Evolutionary conservation across 805 yeast genomes (phyloP).

Genomic region (Metschnikowia colocasiae): DNA sequence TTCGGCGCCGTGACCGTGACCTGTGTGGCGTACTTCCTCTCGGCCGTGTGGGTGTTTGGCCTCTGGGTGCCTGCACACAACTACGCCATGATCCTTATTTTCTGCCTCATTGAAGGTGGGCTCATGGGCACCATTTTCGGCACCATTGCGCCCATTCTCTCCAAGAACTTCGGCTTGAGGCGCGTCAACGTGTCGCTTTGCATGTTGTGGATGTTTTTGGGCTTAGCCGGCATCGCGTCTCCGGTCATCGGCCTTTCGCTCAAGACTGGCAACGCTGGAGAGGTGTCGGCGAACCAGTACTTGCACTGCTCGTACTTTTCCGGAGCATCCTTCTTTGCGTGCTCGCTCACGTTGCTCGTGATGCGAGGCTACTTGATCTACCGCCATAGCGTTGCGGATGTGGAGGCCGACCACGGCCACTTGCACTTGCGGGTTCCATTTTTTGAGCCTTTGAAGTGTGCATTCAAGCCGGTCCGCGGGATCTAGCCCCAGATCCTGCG

Average conservation of each 20-base stretch:
- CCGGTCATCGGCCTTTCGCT: conserved; percentile 59
- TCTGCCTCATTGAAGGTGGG: conserved; percentile 51
- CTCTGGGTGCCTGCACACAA: conserved; percentile 46
- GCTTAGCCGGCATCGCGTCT: conserved; percentile 49
- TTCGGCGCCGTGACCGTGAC: conserved; percentile 51
- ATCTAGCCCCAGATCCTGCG: background rate
- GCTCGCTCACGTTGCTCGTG: conserved; percentile 39
- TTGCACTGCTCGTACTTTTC: conserved; percentile 53
- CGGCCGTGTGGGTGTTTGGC: conserved; percentile 30
- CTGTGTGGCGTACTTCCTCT: conserved; percentile 21
- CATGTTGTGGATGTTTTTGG: conserved; percentile 52
- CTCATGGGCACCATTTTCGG: conserved; percentile 63
- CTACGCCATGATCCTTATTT: conserved; percentile 50
- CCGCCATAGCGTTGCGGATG: conserved; percentile 33
- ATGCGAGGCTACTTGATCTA: conserved; percentile 55
- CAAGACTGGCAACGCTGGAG: conserved; percentile 27
- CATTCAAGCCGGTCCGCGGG: conserved; percentile 5
- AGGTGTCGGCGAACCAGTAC: conserved; percentile 45
- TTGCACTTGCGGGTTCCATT: conserved; percentile 17
- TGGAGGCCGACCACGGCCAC: conserved; percentile 17
- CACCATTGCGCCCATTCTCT: conserved; percentile 47
- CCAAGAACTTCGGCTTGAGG: conserved; percentile 51
- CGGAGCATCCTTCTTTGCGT: conserved; percentile 51
- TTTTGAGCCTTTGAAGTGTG: conserved; percentile 12
- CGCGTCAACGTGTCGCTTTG: conserved; percentile 48